Base-by-base conservation (phyloP, 169 alveolate species). In the Plasmodium fragile region DNA sequence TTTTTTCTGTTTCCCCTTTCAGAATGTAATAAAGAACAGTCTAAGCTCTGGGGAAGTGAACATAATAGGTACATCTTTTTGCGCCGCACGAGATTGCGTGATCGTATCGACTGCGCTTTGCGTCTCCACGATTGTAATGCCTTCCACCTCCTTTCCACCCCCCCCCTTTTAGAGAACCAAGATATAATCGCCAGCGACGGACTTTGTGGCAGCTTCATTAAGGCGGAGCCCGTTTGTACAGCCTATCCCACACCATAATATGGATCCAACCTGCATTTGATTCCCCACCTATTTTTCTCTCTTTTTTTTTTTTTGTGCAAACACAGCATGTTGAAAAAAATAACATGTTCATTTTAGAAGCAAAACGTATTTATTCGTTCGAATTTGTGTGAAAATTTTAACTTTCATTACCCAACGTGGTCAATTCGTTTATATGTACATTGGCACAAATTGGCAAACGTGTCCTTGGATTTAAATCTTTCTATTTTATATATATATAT, bases 111-210 rank as follows among this genome's bases (percentile, higher is more conserved):
- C 18, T 22, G 28, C 52, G 16, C 0, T 39, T 5, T 72, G 43
- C 36, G 55, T 7, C 7, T 25, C 18, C 49, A 32, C 82, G 4
- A 18, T 75, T 75, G 69, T 25, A 36, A 41, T 10, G 0, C n/a
- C 28, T 7, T 0, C 82, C 82, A 55, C 43, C 65, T 18, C 34
- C 34, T 11, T 53, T 5, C 81, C 6, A 4, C 43, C 69, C n/a
- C 52, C 55, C n/a, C 52, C 55, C 52, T 89, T 89, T 77, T 41
- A 89, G 94, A 89, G 71, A 89, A 89, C 73, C 94, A 89, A 89
- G 94, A 89, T 89, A 78, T 89, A 65, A 89, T 89, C 22, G 94
- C 94, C 49, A 39, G 94, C 52, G 89, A 89, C 16, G 89, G 89
- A 32, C 10, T 69, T 59, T 34, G 52, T 41, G 94, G 45, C 43